These are phyloP conservation scores for Mucor indicus DNA, from an alignment of 371 early-diverging fungal genomes.

Conservation along the genomic window DNA sequence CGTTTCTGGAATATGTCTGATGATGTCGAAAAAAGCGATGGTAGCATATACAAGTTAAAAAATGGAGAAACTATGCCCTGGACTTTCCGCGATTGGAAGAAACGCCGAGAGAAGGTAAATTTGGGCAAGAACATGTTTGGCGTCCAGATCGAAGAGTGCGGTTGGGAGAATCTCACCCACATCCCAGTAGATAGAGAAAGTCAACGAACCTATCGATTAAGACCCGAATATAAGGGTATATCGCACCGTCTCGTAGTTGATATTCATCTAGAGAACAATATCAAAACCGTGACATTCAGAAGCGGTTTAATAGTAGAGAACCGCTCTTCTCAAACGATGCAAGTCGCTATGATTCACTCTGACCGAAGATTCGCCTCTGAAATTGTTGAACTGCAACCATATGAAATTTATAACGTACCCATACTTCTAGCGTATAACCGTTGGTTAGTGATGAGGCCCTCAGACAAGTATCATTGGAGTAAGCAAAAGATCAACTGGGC, in stretches of 20 bases:
- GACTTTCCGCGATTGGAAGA: constrained; percentile 85
- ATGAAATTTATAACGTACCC: constrained; percentile 63
- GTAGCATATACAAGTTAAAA: constrained; percentile 42
- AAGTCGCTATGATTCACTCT: constrained; percentile 55
- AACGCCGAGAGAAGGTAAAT: constrained; percentile 55
- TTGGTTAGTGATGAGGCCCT: constrained; percentile 65
- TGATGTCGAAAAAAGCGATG: constrained; percentile 30
- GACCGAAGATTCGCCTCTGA: constrained; percentile 24
- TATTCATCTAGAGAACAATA: constrained; percentile 65
- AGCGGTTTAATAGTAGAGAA: constrained; percentile 70
- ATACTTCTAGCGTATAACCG: constrained; percentile 60
- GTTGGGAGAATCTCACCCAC: constrained; percentile 72
- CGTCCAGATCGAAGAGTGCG: constrained; percentile 62
- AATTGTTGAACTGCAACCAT: constrained; percentile 36
- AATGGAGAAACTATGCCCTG: constrained; percentile 66
- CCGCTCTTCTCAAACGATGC: constrained; percentile 50
- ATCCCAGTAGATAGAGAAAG: constrained; percentile 79
- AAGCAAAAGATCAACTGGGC: constrained; percentile 63
- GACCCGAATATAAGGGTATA: constrained; percentile 60
- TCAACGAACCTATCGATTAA: constrained; percentile 54
- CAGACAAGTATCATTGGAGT: constrained; percentile 71
- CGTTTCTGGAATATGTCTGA: constrained; percentile 74
- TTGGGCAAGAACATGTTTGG: constrained; percentile 61
- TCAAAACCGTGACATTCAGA: constrained; percentile 79
- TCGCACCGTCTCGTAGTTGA: constrained; percentile 73